Percentiles rank a stretch among this genome's conserved stretches.
phyloP scores from a whole-genome alignment of 495 filamentous ascomycete genomes.

The Tetracladium marchalianum region DNA sequence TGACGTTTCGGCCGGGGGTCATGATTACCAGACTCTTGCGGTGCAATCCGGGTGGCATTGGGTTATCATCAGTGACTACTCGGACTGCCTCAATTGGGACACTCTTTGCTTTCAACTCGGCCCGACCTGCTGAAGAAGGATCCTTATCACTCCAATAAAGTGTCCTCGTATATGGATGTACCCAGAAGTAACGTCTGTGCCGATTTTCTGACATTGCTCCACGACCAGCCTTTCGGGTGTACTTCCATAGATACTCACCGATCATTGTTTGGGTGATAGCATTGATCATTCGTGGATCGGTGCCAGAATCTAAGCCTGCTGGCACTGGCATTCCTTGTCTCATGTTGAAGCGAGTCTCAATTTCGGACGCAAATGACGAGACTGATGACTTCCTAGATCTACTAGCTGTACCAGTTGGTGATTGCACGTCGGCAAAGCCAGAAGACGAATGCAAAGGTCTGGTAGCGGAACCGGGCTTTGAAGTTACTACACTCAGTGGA shows the following conservation, averaged over 20 bases:
- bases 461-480: constrained; percentile 39
- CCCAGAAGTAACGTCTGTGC: constrained; percentile 96
- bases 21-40: constrained; percentile 85
- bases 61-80: constrained; percentile 93
- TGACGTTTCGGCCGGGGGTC: constrained; percentile 77
- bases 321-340: constrained; percentile 46
- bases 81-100: constrained; percentile 88
- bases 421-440: constrained; percentile 29
- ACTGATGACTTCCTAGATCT: constrained; percentile 59
- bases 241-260: constrained; percentile 97
- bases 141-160: constrained; percentile 95
- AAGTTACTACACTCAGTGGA: constrained; percentile 26
- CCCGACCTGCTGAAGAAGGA: constrained; percentile 64
- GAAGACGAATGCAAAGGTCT: constrained; percentile 27
- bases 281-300: constrained; percentile 97
- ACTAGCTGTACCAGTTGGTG: constrained; percentile 20
- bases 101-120: constrained; percentile 83
- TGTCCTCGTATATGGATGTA: constrained; percentile 94
- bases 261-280: constrained; percentile 99
- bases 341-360: constrained; percentile 84
- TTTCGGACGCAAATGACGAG: constrained; percentile 88
- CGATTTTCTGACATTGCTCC: constrained; percentile 77
- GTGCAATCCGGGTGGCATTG: constrained; percentile 88
- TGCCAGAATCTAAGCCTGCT: constrained; percentile 50
- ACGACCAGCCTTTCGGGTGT: constrained; percentile 84